Percentiles rank a stretch among this genome's conserved stretches.
Conservation (phyloP, 768 basidiomycete genomes). For the Coprinopsis cinerea region DNA sequence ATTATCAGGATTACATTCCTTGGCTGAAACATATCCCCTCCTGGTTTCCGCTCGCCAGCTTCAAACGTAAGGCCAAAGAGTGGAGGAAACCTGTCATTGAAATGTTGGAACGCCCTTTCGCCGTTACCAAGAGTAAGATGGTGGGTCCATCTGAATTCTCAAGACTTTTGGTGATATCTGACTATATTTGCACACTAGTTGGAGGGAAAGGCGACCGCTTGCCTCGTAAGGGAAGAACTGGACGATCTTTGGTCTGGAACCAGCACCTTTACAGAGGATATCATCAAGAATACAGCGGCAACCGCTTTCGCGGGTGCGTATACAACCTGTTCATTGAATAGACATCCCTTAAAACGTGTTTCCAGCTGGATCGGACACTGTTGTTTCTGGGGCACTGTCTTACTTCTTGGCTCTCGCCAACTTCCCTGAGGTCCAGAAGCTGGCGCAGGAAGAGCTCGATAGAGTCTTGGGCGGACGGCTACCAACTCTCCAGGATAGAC, state of each 20-base stretch:
- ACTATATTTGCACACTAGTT: constrained; percentile 16
- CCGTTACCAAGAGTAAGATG: constrained; percentile 31
- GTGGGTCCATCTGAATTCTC: constrained; percentile 10
- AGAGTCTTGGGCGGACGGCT: constrained; percentile 26
- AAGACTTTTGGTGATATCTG: no score
- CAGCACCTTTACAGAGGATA: constrained; percentile 23
- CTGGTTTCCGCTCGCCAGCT: constrained; percentile 37
- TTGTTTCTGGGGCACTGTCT: constrained; percentile 30
- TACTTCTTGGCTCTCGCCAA: constrained; percentile 36
- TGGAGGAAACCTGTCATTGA: constrained; percentile 28
- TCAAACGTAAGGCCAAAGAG: constrained; percentile 31
- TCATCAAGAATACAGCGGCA: constrained; percentile 37
- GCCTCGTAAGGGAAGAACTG: constrained; percentile 32
- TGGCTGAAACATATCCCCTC: constrained; percentile 34
- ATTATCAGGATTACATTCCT: constrained; percentile 26
- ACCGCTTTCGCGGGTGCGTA: constrained; percentile 36
- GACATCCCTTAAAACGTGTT: neutral
- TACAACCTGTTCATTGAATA: constrained; percentile 1
- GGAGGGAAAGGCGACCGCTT: constrained; percentile 24
- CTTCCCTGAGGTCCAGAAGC: constrained; percentile 32
- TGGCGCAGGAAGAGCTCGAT: constrained; percentile 35
- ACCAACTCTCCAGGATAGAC: constrained; percentile 33
- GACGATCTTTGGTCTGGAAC: constrained; percentile 22
- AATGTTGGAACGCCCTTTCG: constrained; percentile 36
- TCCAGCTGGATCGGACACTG: constrained; percentile 28